Evolutionary conservation across 225 moss, liverwort and hornwort species (phyloP).

Genomic region (Anthoceros angustus): DNA sequence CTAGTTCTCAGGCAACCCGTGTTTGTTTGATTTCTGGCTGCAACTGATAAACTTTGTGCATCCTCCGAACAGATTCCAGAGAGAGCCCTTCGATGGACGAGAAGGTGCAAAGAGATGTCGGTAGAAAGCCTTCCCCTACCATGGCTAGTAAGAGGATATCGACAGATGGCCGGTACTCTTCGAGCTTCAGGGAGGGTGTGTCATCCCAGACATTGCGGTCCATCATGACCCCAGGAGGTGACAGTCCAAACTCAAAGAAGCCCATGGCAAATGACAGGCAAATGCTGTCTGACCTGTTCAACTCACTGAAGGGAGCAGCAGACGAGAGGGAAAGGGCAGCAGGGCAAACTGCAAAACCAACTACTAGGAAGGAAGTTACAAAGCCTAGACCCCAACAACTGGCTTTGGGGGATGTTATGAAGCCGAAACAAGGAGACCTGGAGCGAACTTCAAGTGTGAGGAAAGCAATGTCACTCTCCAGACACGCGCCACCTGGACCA

Average conservation of each 20-base stretch:
- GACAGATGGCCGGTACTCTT: neutral
- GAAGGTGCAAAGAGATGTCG: neutral
- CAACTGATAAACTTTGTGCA: too few species aligned
- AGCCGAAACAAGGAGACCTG: conserved; percentile 3
- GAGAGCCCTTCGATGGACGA: neutral
- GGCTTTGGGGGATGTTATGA: neutral
- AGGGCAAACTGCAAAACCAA: neutral
- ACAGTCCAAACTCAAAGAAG: neutral
- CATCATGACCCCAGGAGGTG: neutral
- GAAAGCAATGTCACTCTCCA: conserved; percentile 13
- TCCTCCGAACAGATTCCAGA: neutral
- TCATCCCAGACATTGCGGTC: neutral
- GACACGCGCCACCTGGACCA: conserved; percentile 12
- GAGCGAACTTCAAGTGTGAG: conserved; percentile 5
- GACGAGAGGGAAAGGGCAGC: neutral
- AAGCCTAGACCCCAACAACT: neutral
- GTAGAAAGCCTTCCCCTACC: neutral
- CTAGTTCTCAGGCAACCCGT: neutral
- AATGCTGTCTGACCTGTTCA: neutral
- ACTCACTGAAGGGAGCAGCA: neutral
- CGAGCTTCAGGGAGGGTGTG: neutral
- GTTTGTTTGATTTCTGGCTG: neutral
- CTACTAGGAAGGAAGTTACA: neutral
- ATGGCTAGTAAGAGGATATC: neutral
- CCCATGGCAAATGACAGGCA: neutral